These are phyloP conservation scores for Dactylellina leptospora DNA, from an alignment of 2,329 filamentous ascomycete species.

Conservation along the genomic window DNA sequence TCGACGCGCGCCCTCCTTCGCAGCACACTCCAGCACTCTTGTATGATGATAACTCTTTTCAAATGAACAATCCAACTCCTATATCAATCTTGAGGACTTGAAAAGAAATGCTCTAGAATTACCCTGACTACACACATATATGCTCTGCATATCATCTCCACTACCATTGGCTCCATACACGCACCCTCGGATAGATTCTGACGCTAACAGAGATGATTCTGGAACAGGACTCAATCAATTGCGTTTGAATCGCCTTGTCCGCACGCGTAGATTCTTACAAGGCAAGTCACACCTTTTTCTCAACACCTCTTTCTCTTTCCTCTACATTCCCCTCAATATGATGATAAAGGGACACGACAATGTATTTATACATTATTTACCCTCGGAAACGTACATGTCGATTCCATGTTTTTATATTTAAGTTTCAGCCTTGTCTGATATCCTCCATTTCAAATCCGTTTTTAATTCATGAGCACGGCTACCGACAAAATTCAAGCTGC, in stretches of 20 bases:
- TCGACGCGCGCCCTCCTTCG: too few relatives aligned
- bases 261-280: conserved; percentile 49
- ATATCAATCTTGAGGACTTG: conserved; percentile 58
- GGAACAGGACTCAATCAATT: not conserved
- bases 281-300: conserved; percentile 57
- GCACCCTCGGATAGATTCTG: not conserved
- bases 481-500: too few relatives aligned
- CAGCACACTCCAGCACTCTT: too few relatives aligned
- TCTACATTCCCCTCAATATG: conserved; percentile 11
- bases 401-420: conserved; percentile 58
- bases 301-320: conserved; percentile 2
- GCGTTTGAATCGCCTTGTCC: not conserved
- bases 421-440: conserved; percentile 64
- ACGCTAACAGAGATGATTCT: not conserved
- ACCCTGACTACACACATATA: conserved; percentile 58
- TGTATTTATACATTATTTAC: conserved; percentile 53
- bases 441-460: too few relatives aligned
- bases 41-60: conserved; percentile 60
- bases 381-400: conserved; percentile 57
- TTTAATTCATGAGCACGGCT: too few relatives aligned
- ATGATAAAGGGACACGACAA: conserved; percentile 50
- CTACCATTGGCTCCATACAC: conserved; percentile 7
- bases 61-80: conserved; percentile 63
- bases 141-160: conserved; percentile 21
- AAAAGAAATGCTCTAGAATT: conserved; percentile 59